Evolutionary conservation across 73 alveolate species (phyloP).

Genomic region (Paramecium octaurelia): DNA sequence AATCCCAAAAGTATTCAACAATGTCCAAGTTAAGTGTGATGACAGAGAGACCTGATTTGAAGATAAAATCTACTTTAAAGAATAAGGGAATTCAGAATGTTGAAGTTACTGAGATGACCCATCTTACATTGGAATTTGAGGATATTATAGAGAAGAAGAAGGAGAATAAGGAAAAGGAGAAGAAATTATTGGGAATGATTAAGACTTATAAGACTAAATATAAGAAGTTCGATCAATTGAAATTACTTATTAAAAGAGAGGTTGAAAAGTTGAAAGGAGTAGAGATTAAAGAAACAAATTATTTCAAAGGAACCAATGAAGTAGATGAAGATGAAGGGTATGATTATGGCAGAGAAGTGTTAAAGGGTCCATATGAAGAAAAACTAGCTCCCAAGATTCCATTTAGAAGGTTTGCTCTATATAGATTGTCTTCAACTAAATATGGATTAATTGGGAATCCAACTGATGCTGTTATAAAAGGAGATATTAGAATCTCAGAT

Average conservation of each 20-base stretch:
- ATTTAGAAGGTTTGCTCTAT: slow-evolving; percentile 46
- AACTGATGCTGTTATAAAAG: slow-evolving; percentile 66
- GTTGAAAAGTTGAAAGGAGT: slow-evolving; percentile 70
- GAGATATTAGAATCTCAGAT: slow-evolving; percentile 42
- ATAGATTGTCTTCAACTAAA: slow-evolving; percentile 15
- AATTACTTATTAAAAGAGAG: slow-evolving; percentile 52
- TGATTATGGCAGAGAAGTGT: slow-evolving; percentile 84
- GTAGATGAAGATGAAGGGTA: slow-evolving; percentile 71
- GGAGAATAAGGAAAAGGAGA: slow-evolving; percentile 21
- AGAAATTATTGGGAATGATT: slow-evolving; percentile 29
- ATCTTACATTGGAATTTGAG: neutral
- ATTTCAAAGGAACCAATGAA: slow-evolving; percentile 72
- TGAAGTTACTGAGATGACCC: neutral
- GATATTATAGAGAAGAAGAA: neutral
- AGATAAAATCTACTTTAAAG: neutral
- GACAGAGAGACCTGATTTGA: slow-evolving; percentile 3
- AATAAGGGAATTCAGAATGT: neutral
- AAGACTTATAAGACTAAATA: neutral
- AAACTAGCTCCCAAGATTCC: slow-evolving; percentile 53
- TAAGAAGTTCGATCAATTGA: slow-evolving; percentile 54
- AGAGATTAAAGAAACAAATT: slow-evolving; percentile 71
- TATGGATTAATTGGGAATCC: slow-evolving; percentile 67
- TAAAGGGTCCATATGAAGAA: slow-evolving; percentile 76
- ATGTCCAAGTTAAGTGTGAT: neutral
- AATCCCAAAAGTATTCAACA: neutral